Percentiles rank a stretch among this genome's conserved stretches.
Conservation (phyloP, 2,329 filamentous ascomycete genomes). For the Elsinoe arachidis region DNA sequence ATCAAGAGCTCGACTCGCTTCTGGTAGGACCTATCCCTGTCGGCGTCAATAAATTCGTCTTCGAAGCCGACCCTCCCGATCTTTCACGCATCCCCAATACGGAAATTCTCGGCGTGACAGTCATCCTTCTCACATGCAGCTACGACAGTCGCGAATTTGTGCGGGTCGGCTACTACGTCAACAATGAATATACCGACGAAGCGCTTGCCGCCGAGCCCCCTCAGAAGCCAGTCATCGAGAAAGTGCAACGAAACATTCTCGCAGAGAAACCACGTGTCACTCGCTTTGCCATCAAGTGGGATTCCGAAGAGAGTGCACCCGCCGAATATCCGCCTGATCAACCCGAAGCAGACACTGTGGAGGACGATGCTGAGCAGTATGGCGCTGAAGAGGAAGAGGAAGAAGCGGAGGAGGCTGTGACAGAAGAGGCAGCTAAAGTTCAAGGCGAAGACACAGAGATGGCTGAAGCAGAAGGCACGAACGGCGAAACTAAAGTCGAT, state of each 20-base stretch:
- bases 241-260: constrained; percentile 82
- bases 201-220: constrained; percentile 84
- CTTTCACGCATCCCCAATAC: constrained; percentile 84
- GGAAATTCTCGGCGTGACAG: constrained; percentile 93
- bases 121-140: constrained; percentile 90
- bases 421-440: constrained; percentile 32
- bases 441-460: constrained; percentile 64
- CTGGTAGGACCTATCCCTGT: constrained; percentile 96
- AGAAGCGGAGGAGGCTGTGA: constrained; percentile 51
- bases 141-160: constrained; percentile 97
- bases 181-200: constrained; percentile 95
- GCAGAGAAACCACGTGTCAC: constrained; percentile 97
- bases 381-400: constrained; percentile 73
- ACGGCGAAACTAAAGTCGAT: constrained; percentile 31
- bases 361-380: constrained; percentile 77
- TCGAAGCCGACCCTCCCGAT: constrained; percentile 89
- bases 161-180: constrained; percentile 97
- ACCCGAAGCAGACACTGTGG: constrained; percentile 80
- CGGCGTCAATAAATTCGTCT: constrained; percentile 97
- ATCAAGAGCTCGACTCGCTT: constrained; percentile 95
- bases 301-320: constrained; percentile 93
- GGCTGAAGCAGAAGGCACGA: constrained; percentile 56
- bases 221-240: constrained; percentile 84
- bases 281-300: constrained; percentile 98
- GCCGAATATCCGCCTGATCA: constrained; percentile 96